Evolutionary conservation across 2,329 filamentous ascomycete species (phyloP), one percentile per base, ranked within the genome.

Genomic region (Ophiostoma piceae): DNA sequence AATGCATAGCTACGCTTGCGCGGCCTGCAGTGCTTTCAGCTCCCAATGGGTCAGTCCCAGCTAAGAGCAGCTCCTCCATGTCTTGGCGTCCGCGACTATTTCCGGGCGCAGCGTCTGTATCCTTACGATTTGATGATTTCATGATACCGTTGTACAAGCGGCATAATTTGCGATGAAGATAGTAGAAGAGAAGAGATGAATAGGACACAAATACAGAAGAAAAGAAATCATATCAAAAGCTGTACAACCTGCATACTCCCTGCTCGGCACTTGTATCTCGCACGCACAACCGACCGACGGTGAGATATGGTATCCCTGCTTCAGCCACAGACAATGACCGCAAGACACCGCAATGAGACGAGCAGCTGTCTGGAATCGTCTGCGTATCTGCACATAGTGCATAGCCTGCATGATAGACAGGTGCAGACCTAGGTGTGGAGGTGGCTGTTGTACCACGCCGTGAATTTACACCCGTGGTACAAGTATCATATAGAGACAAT

Each of bases 231-330:
- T 1, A 19, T 51, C 47, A 51, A 51, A 7, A n/a, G 1, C n/a
- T 11, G n/a, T 57, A 22, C 51, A 2, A 26, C 51, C 22, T 57
- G 14, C 19, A 57, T 57, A n/a, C 51, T 57, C 51, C 26, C 22
- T 62, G 57, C 57, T 32, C 57, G 57, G 26, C 57, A 62, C 57
- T 32, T 62, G 57, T 5, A 62, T 62, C 26, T 62, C 26, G 26
- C 26, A 62, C 14, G 22, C 51, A 26, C 51, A 26, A 2, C 11
- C 9, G 26, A 16, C 6, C 7, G 22, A 26, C 57, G 57, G 54
- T 32, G 26, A 62, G 26, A 32, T 12, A 16, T 12, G 22, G 57
- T 11, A 62, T 32, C 57, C 57, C 26, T 62, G 57, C 4, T 62
- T 19, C 57, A 57, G 51, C 51, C 51, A 26, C 12, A 62, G 35